Percentiles rank a stretch among this genome's conserved stretches.
phyloP scores from a whole-genome alignment of 2,329 filamentous ascomycete genomes.

The Diatrype stigma region DNA sequence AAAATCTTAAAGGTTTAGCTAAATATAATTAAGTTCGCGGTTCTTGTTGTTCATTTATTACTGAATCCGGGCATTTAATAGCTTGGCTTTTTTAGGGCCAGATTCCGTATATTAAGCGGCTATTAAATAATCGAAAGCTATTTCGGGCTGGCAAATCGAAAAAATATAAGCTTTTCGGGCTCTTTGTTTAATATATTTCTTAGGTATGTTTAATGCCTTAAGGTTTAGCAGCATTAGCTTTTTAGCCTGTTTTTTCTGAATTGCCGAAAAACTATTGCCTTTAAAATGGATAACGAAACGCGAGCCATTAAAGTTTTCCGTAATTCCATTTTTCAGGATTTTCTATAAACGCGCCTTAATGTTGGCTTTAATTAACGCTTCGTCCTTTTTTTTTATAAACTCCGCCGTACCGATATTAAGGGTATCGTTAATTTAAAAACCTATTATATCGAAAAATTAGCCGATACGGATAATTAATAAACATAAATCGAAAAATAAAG shows the following conservation, averaged over 20 bases:
- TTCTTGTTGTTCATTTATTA: no score
- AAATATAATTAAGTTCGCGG: no score
- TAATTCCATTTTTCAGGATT: no score
- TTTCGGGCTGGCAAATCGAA: conserved; percentile 4
- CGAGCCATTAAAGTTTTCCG: no score
- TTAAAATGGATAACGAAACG: not conserved
- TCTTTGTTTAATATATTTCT: conserved; percentile 3
- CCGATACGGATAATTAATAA: no score
- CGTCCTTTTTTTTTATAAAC: not conserved
- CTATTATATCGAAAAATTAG: no score
- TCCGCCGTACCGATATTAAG: not conserved
- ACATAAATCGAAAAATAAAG: no score
- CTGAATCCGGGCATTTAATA: no score
- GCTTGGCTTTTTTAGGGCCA: not conserved
- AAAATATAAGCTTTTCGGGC: conserved; percentile 4
- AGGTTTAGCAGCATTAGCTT: not conserved
- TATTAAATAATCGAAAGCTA: not conserved
- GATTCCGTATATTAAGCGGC: not conserved
- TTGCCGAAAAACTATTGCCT: not conserved
- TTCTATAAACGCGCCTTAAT: not conserved
- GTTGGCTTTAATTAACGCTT: not conserved
- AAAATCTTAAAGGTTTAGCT: no score
- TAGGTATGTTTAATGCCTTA: not conserved
- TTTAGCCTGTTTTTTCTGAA: not conserved
- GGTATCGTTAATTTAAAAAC: no score